Base-by-base conservation (phyloP, 2,329 filamentous ascomycete species). In the Myriangium duriaei region DNA sequence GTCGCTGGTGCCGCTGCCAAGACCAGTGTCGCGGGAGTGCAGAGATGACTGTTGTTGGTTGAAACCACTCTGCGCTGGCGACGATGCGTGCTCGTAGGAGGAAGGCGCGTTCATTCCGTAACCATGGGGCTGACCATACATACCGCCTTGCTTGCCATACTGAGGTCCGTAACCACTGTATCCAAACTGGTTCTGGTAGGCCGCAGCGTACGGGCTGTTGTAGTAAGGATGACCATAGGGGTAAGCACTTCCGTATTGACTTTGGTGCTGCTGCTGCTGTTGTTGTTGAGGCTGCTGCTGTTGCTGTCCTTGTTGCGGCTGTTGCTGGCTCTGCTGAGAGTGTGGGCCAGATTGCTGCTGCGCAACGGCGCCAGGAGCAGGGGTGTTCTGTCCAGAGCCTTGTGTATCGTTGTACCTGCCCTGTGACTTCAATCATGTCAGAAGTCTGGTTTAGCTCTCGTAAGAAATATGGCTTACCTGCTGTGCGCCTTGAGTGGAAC, bases 331-430 rank as follows among this genome's bases (percentile, higher is more conserved):
- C 34, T 69, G 69, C 44, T 71, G 66, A 34, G 43, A 40, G 5
- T 47, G 46, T 12, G 43, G 41, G 13, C 62, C 63, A 39, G 63
- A 60, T 46, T 73, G 71, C 42, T 72, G 68, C 42, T 71, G 69
- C 37, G 61, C 65, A 42, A 69, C 69, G 42, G 74, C 59, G 29
- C 79, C 70, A 17, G 87, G 86, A 63, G 92, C 91, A 24, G 88
- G 87, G 2, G 87, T 95, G 51, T 81, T 88, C 58, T 91, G 81
- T 31, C 86, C 88, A 56, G 85, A 94, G 64, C 80, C 85, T 52
- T 86, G 82, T 44, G 74, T 72, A 39, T 93, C 85, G 45, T 75
- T 71, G 52, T 79, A 79, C 49, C 79, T 80, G 56, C 76, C 82
- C 57, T 87, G 83, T 28, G 80, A 76, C 56, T 85, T 86, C 71